phyloP scores from a whole-genome alignment of 164 flowering plant genomes.

The Brasenia schreberi region DNA sequence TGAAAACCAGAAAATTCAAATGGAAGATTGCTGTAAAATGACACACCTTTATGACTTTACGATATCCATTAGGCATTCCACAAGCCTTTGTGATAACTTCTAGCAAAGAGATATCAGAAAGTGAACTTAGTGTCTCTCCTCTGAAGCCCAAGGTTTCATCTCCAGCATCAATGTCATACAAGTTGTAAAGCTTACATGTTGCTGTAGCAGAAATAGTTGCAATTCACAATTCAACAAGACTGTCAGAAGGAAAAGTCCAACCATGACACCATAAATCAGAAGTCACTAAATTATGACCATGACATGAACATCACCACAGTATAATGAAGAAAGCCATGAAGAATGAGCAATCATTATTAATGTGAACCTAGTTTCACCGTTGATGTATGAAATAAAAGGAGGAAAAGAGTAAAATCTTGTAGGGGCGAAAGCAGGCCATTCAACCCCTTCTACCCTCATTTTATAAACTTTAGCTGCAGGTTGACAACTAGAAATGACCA shows the following conservation, averaged over 20 bases:
- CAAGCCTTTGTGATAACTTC: slow-evolving; percentile 66
- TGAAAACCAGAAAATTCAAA: neutral
- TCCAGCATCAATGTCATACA: slow-evolving; percentile 27
- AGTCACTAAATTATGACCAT: too few relatives aligned
- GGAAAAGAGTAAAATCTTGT: too few relatives aligned
- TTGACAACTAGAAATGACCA: too few relatives aligned
- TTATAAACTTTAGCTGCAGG: too few relatives aligned
- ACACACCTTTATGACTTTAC: slow-evolving; percentile 75
- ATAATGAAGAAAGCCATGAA: too few relatives aligned
- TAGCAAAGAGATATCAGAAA: slow-evolving; percentile 72
- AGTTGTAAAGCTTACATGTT: slow-evolving; percentile 51
- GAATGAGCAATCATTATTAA: too few relatives aligned
- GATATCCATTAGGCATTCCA: slow-evolving; percentile 89
- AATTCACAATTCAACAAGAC: slow-evolving; percentile 11
- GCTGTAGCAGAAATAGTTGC: slow-evolving; percentile 21
- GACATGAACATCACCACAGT: too few relatives aligned
- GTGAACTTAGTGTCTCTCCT: slow-evolving; percentile 84
- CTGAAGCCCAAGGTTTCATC: slow-evolving; percentile 55
- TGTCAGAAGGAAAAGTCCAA: neutral
- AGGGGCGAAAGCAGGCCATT: too few relatives aligned
- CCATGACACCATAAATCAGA: neutral
- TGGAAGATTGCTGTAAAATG: neutral
- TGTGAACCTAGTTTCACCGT: too few relatives aligned
- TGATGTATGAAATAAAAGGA: too few relatives aligned
- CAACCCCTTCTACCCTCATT: too few relatives aligned